Evolutionary conservation across 164 flowering plant species (phyloP).

Genomic region (Stephania cephalantha): DNA sequence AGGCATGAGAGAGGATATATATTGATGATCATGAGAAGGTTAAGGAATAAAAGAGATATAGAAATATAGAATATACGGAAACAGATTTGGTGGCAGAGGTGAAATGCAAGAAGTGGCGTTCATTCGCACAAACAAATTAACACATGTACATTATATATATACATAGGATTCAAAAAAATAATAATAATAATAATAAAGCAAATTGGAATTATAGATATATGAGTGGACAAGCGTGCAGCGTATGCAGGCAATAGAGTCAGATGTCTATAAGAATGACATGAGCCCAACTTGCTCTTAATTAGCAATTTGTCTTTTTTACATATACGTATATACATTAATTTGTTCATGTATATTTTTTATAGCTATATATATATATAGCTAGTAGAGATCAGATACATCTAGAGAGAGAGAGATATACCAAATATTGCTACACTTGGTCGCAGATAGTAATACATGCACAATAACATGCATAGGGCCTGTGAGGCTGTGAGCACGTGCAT

Average conservation of each 20-base stretch:
- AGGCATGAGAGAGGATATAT: background rate
- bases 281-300: slow-evolving; percentile 26
- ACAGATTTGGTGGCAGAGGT: slow-evolving; percentile 3
- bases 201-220: background rate
- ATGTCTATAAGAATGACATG: slow-evolving; percentile 12
- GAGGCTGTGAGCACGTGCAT: slow-evolving; percentile 27
- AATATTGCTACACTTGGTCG: slow-evolving; percentile 9
- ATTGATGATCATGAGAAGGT: background rate
- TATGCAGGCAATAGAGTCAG: slow-evolving; percentile 21
- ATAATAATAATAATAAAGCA: background rate
- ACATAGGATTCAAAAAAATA: slow-evolving; percentile 13
- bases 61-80: background rate
- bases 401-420: slow-evolving; percentile 17
- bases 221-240: slow-evolving; percentile 19
- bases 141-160: background rate
- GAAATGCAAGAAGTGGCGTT: slow-evolving; percentile 14
- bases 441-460: background rate
- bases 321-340: background rate
- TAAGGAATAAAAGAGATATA: background rate
- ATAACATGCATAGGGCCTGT: background rate
- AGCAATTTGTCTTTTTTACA: background rate
- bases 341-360: background rate
- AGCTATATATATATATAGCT: background rate
- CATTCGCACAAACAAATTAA: background rate
- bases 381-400: background rate